Conservation (phyloP, 148 eudicot species). For the Nepenthes mirabilis region DNA sequence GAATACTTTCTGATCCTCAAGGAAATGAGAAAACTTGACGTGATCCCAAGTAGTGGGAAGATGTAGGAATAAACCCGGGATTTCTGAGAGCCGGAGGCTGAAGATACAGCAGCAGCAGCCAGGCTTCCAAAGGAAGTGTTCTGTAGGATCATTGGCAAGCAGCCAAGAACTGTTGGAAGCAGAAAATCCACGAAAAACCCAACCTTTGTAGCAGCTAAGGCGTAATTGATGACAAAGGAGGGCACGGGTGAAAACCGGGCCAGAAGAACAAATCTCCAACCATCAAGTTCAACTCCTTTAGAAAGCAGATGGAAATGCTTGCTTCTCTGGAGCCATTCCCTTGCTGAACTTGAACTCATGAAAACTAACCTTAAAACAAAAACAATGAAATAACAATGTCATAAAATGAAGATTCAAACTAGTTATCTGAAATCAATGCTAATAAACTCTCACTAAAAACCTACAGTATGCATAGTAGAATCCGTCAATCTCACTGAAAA, state of each 20-base stretch:
- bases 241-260: slow-evolving; percentile 91
- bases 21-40: slow-evolving; percentile 63
- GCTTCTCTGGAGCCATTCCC: slow-evolving; percentile 47
- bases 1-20: slow-evolving; percentile 59
- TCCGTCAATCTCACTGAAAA: too few species aligned
- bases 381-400: background rate
- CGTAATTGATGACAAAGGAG: slow-evolving; percentile 78
- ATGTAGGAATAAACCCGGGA: slow-evolving; percentile 64
- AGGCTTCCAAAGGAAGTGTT: slow-evolving; percentile 92
- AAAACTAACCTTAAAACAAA: slow-evolving; percentile 41
- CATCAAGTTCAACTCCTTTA: slow-evolving; percentile 77
- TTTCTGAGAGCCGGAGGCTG: slow-evolving; percentile 54
- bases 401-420: background rate
- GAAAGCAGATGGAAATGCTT: slow-evolving; percentile 60
- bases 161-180: slow-evolving; percentile 68
- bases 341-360: slow-evolving; percentile 46
- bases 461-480: too few species aligned
- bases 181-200: slow-evolving; percentile 58
- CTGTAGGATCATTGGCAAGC: slow-evolving; percentile 90
- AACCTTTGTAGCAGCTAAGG: slow-evolving; percentile 67
- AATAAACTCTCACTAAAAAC: too few species aligned
- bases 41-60: slow-evolving; percentile 68
- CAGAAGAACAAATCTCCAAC: slow-evolving; percentile 86
- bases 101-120: slow-evolving; percentile 77
- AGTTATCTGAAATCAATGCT: too few species aligned